phyloP scores from a whole-genome alignment of 2,329 filamentous ascomycete species.

The Ophiostoma australiae region DNA sequence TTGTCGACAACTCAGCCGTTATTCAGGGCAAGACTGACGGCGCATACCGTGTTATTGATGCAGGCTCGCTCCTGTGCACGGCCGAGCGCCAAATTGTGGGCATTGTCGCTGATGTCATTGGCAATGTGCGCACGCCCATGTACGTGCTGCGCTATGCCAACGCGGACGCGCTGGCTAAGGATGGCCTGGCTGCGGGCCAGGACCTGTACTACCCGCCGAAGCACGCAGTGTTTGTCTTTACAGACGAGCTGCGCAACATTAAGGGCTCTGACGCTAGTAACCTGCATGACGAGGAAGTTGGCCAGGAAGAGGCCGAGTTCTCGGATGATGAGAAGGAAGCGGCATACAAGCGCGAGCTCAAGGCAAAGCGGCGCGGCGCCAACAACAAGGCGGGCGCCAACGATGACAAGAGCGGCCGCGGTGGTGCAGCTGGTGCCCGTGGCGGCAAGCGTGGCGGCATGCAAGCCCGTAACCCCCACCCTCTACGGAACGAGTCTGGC shows the following conservation, averaged over 20 bases:
- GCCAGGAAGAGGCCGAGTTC: constrained; percentile 84
- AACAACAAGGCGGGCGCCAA: background rate
- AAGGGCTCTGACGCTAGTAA: constrained; percentile 96
- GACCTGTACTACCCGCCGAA: constrained; percentile 73
- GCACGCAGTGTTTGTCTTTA: constrained; percentile 81
- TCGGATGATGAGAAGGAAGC: constrained; percentile 94
- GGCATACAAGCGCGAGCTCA: constrained; percentile 66
- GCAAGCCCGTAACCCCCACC: constrained; percentile 30
- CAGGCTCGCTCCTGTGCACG: constrained; percentile 76
- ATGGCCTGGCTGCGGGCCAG: constrained; percentile 63
- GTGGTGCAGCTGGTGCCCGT: background rate
- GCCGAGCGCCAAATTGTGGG: constrained; percentile 72
- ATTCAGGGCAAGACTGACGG: constrained; percentile 74
- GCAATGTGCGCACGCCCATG: constrained; percentile 76
- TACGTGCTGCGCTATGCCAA: constrained; percentile 75
- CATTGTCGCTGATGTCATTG: constrained; percentile 77
- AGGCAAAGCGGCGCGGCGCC: constrained; percentile 57
- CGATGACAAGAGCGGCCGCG: constrained; percentile 10
- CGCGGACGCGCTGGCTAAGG: constrained; percentile 55
- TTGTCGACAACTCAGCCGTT: constrained; percentile 73
- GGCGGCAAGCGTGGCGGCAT: constrained; percentile 10
- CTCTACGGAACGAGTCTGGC: constrained; percentile 38
- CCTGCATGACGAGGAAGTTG: constrained; percentile 86
- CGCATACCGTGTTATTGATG: constrained; percentile 79
- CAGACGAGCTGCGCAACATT: constrained; percentile 67